These are phyloP conservation scores for Rhizophora apiculata DNA, from an alignment of 345 rosid genomes.

Conservation along the genomic window DNA sequence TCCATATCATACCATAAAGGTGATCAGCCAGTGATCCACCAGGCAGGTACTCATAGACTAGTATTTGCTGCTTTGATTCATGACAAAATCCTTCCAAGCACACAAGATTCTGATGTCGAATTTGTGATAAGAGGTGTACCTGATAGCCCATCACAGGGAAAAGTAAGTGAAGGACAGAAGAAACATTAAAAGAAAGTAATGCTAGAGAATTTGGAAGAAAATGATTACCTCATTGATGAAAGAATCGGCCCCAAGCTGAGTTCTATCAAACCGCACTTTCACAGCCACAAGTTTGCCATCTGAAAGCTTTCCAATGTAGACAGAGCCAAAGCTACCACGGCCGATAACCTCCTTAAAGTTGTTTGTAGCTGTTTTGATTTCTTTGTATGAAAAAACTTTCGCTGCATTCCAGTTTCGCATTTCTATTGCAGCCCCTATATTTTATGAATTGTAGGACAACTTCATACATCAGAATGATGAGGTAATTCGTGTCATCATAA, in stretches of 20 bases:
- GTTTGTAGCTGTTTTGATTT: constrained; percentile 74
- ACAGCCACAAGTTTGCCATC: constrained; percentile 81
- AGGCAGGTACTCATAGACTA: constrained; percentile 80
- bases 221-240: constrained; percentile 73
- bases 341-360: constrained; percentile 82
- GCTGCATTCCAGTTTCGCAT: constrained; percentile 86
- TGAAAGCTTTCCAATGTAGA: constrained; percentile 74
- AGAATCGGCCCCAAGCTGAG: constrained; percentile 92
- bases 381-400: constrained; percentile 69
- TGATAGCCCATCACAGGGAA: constrained; percentile 18
- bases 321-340: constrained; percentile 87
- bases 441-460: constrained; percentile 11
- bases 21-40: constrained; percentile 87
- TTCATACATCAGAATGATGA: background rate
- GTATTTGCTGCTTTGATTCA: constrained; percentile 81
- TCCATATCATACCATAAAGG: constrained; percentile 54
- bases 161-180: background rate
- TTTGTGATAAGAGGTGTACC: constrained; percentile 75
- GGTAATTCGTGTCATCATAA: background rate
- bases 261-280: constrained; percentile 78
- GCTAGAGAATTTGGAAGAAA: constrained; percentile 7
- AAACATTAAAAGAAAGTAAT: background rate
- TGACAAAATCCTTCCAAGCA: constrained; percentile 78
- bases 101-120: constrained; percentile 85
- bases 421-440: constrained; percentile 45